Percentiles rank a stretch among this genome's conserved stretches.
These are phyloP conservation scores for Puccinia horiana DNA, from an alignment of 1,284 basidiomycete genomes.

Conservation along the genomic window DNA sequence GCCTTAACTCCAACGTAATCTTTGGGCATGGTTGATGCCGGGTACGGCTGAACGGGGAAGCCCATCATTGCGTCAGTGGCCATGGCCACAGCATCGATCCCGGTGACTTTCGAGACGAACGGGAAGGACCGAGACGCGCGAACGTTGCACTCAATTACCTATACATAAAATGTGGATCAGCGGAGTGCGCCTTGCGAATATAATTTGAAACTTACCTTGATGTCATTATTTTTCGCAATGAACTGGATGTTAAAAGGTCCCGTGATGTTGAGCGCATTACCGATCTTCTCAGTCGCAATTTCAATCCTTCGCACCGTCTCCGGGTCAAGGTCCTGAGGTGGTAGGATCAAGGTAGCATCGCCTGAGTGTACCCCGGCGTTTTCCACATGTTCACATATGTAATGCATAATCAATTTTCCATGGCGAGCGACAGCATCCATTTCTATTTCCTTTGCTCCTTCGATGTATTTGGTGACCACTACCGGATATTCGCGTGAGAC, in stretches of 20 bases:
- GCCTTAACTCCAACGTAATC: conserved; percentile 99
- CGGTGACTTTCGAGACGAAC: conserved; percentile 97
- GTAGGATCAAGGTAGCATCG: conserved; percentile 95
- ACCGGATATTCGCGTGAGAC: conserved; percentile 97
- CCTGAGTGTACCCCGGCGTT: conserved; percentile 98
- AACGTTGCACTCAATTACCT: conserved; percentile 99
- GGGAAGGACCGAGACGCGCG: conserved; percentile 98
- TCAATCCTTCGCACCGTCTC: conserved; percentile 94
- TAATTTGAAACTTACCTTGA: conserved; percentile 34
- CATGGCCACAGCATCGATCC: conserved; percentile 95
- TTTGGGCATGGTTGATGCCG: conserved; percentile 70
- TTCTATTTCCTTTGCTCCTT: conserved; percentile 99
- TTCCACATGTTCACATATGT: conserved; percentile 98
- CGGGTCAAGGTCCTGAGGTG: conserved; percentile 95
- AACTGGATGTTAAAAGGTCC: conserved; percentile 99
- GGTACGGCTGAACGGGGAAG: conserved; percentile 84
- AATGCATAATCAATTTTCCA: conserved; percentile 98
- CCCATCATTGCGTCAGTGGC: conserved; percentile 98
- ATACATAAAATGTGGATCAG: conserved; percentile 57
- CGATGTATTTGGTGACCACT: conserved; percentile 98
- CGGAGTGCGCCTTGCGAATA: not conserved
- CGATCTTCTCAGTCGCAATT: conserved; percentile 94
- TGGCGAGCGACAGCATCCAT: conserved; percentile 98
- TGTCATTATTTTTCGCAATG: conserved; percentile 99
- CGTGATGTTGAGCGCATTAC: conserved; percentile 95